Percentiles rank a stretch among this genome's conserved stretches.
These are phyloP conservation scores for Stevia rebaudiana DNA, from an alignment of 140 eudicot species.

Conservation along the genomic window DNA sequence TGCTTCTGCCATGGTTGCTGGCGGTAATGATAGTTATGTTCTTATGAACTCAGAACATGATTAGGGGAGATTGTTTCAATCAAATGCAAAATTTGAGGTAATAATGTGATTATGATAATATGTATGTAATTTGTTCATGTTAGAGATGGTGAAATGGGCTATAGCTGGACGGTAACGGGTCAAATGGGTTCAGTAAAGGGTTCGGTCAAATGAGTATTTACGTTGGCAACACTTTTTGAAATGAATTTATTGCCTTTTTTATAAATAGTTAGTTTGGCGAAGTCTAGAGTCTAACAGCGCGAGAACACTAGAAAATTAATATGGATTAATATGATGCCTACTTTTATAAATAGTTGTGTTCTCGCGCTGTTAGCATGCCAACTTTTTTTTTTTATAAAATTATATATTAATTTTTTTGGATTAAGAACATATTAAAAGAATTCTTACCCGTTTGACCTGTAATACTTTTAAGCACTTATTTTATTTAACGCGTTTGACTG, in stretches of 20 bases:
- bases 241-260: neutral
- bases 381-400: too few species aligned
- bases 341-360: too few species aligned
- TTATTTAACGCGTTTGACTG: too few species aligned
- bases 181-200: neutral
- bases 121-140: neutral
- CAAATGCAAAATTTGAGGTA: neutral
- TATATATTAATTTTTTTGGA: too few species aligned
- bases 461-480: too few species aligned
- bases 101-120: neutral
- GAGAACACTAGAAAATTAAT: too few species aligned
- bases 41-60: slow-evolving; percentile 32
- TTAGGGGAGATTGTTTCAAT: neutral
- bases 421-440: too few species aligned
- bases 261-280: neutral
- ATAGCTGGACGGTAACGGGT: neutral
- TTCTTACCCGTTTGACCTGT: too few species aligned
- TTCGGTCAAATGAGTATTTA: neutral
- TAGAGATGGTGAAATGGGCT: neutral
- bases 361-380: too few species aligned
- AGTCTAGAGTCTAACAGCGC: too few species aligned
- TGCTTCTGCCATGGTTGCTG: slow-evolving; percentile 17
- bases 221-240: neutral
- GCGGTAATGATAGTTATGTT: slow-evolving; percentile 28
- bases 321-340: too few species aligned